Base-by-base conservation (phyloP, 805 yeast genomes). In the Schizosaccharomyces osmophilus region DNA sequence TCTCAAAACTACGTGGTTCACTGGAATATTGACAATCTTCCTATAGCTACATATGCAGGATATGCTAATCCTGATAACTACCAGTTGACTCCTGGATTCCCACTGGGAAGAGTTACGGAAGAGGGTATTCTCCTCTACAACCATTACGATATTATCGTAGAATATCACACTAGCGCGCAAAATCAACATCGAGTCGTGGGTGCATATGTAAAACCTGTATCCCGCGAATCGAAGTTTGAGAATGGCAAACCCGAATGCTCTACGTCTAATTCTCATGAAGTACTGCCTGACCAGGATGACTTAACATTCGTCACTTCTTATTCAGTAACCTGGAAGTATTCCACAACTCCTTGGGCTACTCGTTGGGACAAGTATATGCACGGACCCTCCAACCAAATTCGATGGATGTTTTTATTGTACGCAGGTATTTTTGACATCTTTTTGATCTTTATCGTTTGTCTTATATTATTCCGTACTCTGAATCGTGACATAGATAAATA, bases 321-420 rank as follows among this genome's bases (percentile, higher is more conserved):
- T 72, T 82, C 93, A 1, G 93, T 90, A 22, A 73, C 70, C 43
- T 93, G 90, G 77, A 70, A 73, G 24, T 79, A 78, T 62, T 83
- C 90, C 8, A 76, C 75, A 5, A 85, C 93, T 2, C 80, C 82
- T 3, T 93, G 97, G 97, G 97, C 97, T 42, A 90, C 97, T 2
- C 82, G 98, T 74, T 93, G 98, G 98, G 98, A 93, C 72, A 87
- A 87, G 72, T 93, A 93, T 70, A 76, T 93, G 68, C 94, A 87
- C 67, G 93, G 85, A 29, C 85, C 83, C 70, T 95, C 87, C 69
- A 94, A 97, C 62, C 84, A 84, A 69, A 85, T 93, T 67, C 97
- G 93, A 74, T 90, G 97, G 97, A 86, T 88, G 68, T 87, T 97
- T 1, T 79, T 93, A 67, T 74, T 88, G 66, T 88, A 88, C 73